Evolutionary conservation across 148 eudicot genomes (phyloP), one percentile per base, ranked within the genome.

Genomic region (Camellia sinensis): DNA sequence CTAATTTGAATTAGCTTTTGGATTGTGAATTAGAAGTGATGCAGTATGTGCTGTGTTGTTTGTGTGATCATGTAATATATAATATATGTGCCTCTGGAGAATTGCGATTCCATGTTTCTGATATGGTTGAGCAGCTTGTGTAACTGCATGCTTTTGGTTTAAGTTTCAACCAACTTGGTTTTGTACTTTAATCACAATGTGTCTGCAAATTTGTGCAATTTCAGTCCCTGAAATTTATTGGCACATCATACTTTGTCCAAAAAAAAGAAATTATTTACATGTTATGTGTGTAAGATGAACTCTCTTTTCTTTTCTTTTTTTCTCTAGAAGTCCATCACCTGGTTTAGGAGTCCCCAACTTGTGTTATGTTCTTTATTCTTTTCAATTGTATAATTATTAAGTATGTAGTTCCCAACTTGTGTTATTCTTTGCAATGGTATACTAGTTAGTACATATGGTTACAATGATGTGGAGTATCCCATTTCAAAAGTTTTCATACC

Each of bases 1-100:
- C 41, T 5, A 8, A 64, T 62, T 56, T 66, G 44, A 63, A 14
- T 22, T 43, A 41, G 48, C 40, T 78, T 54, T 41, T 67, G 53
- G 52, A 54, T 67, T 37, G 53, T 29, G 41, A 54, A 67, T 78
- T 43, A 48, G 15, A 4, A 29, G 52, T 68, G 6, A 37, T 67
- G 11, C 48, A 78, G 41, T 67, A 15, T 12, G 53, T 18, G 62
- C 17, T 65, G 70, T 68, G 77, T 74, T 73, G 61, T 21, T 7
- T 74, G 48, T 41, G 6, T 19, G n/a, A 59, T 59, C 18, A 59
- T 59, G 3, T 59, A 19, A 59, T 59, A 19, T 3, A 14, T n/a
- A 2, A 59, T 14, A 2, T 14, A 14, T 59, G 17, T 59, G 18
- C 3, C 2, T 2, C 37, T 63, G 37, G 67, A n/a, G 37, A 21